Base-by-base conservation (phyloP, 164 flowering plant species). In the Vitis labrusca region DNA sequence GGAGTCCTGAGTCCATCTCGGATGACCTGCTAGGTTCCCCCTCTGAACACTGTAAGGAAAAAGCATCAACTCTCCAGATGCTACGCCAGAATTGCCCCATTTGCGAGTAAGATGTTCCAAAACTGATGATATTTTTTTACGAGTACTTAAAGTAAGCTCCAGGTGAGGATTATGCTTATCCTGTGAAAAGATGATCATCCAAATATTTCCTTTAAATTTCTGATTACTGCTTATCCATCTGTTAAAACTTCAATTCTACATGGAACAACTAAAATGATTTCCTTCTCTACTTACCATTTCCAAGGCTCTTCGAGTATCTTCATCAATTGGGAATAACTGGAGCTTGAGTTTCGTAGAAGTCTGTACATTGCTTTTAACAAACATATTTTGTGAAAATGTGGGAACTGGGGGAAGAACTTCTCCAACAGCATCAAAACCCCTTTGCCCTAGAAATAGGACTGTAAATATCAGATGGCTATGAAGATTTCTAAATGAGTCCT, bases 291-390 rank as follows among this genome's bases (percentile, higher is more conserved):
- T 73, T 73, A 93, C 99, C 94, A 78, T 84, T 86, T 96, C 98
- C 83, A 96, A 77, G 64, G 92, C 85, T 78, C 67, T 90, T 69
- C 91, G 76, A 67, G 97, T 96, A 69, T 56, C 71, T 71, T 96
- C 98, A 80, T 96, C 95, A 65, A 96, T 85, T 27, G 99, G 99
- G 73, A 93, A 96, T 78, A 96, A 74, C 77, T 96, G 99, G 53
- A 96, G 94, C 84, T 93, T 96, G 17, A 96, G 89, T 78, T 96
- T 96, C 69, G 65, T 59, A 53, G 78, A 67, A 53, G 74, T 51
- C n/a, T 79, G 88, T 19, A 54, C 17, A 75, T 67, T 79, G 68
- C 73, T 69, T 62, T 85, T 89, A 55, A 58, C 63, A 50, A 77
- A 61, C 60, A 64, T 67, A 74, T 69, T 73, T 67, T 74, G 82